These are phyloP conservation scores for Rubia yunnanensis DNA, from an alignment of 257 asterid species.

Conservation along the genomic window DNA sequence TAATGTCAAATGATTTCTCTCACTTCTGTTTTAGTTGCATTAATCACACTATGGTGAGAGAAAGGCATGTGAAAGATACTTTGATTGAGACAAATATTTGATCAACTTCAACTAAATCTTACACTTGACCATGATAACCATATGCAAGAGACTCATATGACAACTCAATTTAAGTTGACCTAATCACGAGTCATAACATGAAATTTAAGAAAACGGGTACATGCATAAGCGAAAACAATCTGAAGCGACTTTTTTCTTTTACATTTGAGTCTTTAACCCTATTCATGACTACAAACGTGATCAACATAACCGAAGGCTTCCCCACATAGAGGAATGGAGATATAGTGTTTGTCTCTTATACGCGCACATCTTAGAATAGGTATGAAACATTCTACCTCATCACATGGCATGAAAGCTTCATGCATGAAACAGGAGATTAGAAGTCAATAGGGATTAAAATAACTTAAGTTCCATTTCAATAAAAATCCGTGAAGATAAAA, in stretches of 20 bases:
- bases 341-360: not conserved
- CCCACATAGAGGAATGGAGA: not conserved
- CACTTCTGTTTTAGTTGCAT: not conserved
- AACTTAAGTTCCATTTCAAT: not conserved
- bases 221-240: not conserved
- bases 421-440: not conserved
- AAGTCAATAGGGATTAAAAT: constrained; percentile 1
- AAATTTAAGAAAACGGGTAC: not conserved
- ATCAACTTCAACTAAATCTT: not conserved
- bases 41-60: not conserved
- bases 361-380: not conserved
- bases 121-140: not conserved
- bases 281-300: not conserved
- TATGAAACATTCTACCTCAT: not conserved
- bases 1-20: not conserved
- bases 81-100: not conserved
- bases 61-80: not conserved
- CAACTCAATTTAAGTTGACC: not conserved
- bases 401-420: not conserved
- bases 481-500: not conserved
- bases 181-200: not conserved
- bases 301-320: not conserved
- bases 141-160: not conserved
- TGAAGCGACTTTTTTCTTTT: not conserved
- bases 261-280: not conserved